A percentile compares a stretch with the other conserved stretches of the same genome.
phyloP scores from a whole-genome alignment of 495 filamentous ascomycete species.

The Talaromyces proteolyticus region DNA sequence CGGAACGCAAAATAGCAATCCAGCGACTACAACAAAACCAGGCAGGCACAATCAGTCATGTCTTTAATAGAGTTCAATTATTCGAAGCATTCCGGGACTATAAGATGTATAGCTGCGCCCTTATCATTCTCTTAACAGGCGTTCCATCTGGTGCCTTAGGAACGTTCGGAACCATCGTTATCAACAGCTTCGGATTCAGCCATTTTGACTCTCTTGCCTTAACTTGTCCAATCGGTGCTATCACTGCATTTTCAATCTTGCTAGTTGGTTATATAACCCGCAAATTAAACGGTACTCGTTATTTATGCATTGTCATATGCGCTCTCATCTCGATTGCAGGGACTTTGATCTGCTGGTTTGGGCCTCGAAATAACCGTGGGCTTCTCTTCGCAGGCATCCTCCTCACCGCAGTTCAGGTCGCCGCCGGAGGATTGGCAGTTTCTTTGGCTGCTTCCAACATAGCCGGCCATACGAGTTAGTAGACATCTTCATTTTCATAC shows the following conservation, averaged over 20 bases:
- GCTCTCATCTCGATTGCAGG: not conserved
- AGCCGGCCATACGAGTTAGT: not conserved
- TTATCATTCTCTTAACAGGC: not conserved
- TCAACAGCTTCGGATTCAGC: constrained; percentile 33
- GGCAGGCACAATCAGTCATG: constrained; percentile 45
- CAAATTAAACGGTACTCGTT: not conserved
- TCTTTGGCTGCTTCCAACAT: not conserved
- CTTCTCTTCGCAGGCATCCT: not conserved
- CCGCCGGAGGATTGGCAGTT: not conserved
- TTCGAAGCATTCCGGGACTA: constrained; percentile 35
- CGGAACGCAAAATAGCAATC: constrained; percentile 39
- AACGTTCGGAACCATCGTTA: constrained; percentile 20
- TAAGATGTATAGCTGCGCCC: constrained; percentile 16
- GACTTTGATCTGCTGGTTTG: not conserved
- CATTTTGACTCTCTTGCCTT: constrained; percentile 21
- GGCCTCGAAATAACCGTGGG: not conserved
- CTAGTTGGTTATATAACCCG: not conserved
- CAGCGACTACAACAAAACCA: constrained; percentile 45
- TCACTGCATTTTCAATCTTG: not conserved
- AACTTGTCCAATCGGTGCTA: not conserved
- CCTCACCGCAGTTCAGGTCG: not conserved
- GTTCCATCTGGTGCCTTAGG: not conserved
- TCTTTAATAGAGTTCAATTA: constrained; percentile 42
- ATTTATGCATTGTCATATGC: not conserved
- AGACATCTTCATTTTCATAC: not conserved